These are phyloP conservation scores for Phytophthora megakarya DNA, from an alignment of 352 stramenopile species.

Conservation along the genomic window DNA sequence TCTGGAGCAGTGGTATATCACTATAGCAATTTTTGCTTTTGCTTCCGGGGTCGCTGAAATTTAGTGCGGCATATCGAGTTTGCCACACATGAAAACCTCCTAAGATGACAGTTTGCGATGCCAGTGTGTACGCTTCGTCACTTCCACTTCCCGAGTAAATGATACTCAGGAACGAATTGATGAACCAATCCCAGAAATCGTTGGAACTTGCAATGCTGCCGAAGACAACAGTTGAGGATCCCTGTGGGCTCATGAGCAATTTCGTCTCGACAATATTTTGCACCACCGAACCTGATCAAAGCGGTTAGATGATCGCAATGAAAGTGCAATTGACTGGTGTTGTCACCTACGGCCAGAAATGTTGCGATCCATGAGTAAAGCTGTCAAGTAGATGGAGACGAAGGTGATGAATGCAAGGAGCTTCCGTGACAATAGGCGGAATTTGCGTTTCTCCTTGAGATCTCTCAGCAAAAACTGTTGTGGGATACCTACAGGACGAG, in stretches of 20 bases:
- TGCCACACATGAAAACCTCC: constrained; percentile 73
- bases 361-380: constrained; percentile 70
- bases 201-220: constrained; percentile 44
- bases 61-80: constrained; percentile 49
- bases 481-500: constrained; percentile 37
- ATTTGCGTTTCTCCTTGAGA: constrained; percentile 75
- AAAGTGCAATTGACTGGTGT: background rate
- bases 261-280: constrained; percentile 61
- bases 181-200: constrained; percentile 67
- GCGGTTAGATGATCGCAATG: background rate
- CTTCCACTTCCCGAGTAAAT: constrained; percentile 51
- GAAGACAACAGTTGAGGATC: constrained; percentile 45
- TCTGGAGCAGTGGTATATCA: constrained; percentile 39
- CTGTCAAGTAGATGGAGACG: constrained; percentile 61
- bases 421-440: constrained; percentile 65
- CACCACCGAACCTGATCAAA: constrained; percentile 51
- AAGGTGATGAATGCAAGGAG: constrained; percentile 71
- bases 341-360: constrained; percentile 64
- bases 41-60: constrained; percentile 44
- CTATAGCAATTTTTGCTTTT: constrained; percentile 56
- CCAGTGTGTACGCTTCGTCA: constrained; percentile 56
- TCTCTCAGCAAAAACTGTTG: constrained; percentile 61
- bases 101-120: constrained; percentile 65
- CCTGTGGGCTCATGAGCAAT: constrained; percentile 46
- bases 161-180: constrained; percentile 56